phyloP scores from a whole-genome alignment of 2,329 filamentous ascomycete genomes.

The Pseudogymnoascus sp. region DNA sequence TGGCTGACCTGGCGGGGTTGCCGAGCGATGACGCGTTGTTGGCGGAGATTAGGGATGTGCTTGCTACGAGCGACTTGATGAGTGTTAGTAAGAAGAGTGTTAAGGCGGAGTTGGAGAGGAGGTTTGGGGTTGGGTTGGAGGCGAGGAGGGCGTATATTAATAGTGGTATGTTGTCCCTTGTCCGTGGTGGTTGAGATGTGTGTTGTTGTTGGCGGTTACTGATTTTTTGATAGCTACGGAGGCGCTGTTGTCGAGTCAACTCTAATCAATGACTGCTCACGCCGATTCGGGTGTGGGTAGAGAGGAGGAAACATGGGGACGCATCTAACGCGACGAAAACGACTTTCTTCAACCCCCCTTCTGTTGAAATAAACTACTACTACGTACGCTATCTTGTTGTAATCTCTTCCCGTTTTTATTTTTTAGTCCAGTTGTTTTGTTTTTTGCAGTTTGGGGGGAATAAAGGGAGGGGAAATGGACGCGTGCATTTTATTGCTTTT shows the following conservation, averaged over 20 bases:
- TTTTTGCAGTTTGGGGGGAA: neutral
- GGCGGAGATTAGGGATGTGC: slow-evolving; percentile 88
- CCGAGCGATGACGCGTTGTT: slow-evolving; percentile 85
- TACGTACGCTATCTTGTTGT: neutral
- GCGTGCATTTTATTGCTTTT: neutral
- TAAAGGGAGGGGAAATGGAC: neutral
- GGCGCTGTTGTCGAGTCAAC: slow-evolving; percentile 67
- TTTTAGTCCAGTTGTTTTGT: neutral
- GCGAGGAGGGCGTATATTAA: slow-evolving; percentile 89
- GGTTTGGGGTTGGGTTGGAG: slow-evolving; percentile 82
- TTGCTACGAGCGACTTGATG: slow-evolving; percentile 91
- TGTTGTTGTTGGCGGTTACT: slow-evolving; percentile 17
- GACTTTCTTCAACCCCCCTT: neutral
- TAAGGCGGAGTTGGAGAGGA: slow-evolving; percentile 83
- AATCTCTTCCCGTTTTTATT: neutral
- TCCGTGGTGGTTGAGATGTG: neutral
- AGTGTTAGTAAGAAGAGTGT: slow-evolving; percentile 97
- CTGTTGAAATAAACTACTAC: neutral
- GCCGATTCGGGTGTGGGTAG: neutral
- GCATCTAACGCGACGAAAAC: neutral
- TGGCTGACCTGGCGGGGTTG: slow-evolving; percentile 62
- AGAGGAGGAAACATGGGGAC: neutral
- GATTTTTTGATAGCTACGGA: slow-evolving; percentile 54
- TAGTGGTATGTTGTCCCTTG: slow-evolving; percentile 58
- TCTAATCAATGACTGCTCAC: slow-evolving; percentile 29